Conservation (phyloP, 2,329 filamentous ascomycete species). For the Epicoccum sorghinum region DNA sequence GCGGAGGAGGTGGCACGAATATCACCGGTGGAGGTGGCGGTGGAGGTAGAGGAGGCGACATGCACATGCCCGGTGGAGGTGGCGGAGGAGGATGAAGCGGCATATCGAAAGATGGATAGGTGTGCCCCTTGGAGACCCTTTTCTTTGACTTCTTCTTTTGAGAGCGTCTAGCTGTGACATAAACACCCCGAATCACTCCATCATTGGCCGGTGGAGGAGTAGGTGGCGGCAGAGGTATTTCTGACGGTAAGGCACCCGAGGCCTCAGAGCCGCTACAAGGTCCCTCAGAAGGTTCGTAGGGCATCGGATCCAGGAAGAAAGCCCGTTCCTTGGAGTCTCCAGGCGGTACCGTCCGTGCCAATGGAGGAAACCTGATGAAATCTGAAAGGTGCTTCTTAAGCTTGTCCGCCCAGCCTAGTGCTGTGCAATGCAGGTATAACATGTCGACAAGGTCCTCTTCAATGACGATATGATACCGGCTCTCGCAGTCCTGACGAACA, state of each 20-base stretch:
- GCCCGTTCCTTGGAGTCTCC: slow-evolving; percentile 18
- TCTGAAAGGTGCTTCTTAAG: slow-evolving; percentile 23
- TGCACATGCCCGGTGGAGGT: not conserved
- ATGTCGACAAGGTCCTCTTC: slow-evolving; percentile 39
- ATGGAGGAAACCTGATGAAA: not conserved
- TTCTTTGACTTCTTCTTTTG: not conserved
- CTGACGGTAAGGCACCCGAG: not conserved
- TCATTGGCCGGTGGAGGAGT: not conserved
- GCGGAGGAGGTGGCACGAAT: not conserved
- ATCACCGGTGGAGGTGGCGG: not conserved
- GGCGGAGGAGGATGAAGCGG: not conserved
- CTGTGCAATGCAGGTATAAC: slow-evolving; percentile 34
- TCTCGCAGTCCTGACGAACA: slow-evolving; percentile 27
- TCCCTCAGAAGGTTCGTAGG: not conserved
- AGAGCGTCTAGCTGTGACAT: not conserved
- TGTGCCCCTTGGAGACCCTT: not conserved
- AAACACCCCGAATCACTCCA: not conserved
- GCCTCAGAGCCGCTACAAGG: not conserved
- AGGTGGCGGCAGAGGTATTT: not conserved
- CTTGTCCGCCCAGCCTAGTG: slow-evolving; percentile 28
- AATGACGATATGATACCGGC: slow-evolving; percentile 29
- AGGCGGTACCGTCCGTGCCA: not conserved
- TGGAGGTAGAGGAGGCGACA: not conserved
- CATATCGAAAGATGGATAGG: not conserved
- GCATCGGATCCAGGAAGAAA: slow-evolving; percentile 28